phyloP scores from a whole-genome alignment of 257 asterid genomes.

The Leptodermis oblonga region DNA sequence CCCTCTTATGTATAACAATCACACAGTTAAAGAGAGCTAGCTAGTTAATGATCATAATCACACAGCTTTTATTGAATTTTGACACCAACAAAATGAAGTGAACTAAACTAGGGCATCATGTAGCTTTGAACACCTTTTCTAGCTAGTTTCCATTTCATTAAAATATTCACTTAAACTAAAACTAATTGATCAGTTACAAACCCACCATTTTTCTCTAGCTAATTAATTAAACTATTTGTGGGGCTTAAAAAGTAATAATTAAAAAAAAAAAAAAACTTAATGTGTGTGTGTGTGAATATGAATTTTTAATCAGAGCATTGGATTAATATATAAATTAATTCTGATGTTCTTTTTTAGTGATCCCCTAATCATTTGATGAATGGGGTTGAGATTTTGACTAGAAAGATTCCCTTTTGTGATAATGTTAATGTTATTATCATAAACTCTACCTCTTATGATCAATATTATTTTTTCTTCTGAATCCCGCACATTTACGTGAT shows the following conservation, averaged over 20 bases:
- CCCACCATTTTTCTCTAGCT: conserved; percentile 18
- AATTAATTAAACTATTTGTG: conserved; percentile 6
- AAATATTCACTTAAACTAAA: conserved; percentile 3
- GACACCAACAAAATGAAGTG: not conserved
- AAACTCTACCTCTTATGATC: too few species aligned
- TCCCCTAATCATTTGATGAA: conserved; percentile 28
- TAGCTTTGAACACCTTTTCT: too few species aligned
- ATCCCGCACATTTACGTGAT: too few species aligned
- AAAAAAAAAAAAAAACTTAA: too few species aligned
- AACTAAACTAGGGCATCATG: too few species aligned
- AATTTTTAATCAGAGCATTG: too few species aligned
- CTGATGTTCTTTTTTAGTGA: not conserved
- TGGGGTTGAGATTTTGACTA: conserved; percentile 28
- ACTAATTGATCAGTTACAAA: conserved; percentile 16
- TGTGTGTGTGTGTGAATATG: too few species aligned
- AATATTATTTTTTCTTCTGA: too few species aligned
- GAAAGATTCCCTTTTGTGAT: conserved; percentile 17
- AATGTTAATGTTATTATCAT: not conserved
- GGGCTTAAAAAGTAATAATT: too few species aligned
- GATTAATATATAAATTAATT: too few species aligned
- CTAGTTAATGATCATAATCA: conserved; percentile 1
- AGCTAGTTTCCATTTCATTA: not conserved
- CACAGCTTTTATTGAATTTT: too few species aligned
- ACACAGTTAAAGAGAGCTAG: conserved; percentile 8
- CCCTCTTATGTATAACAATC: too few species aligned